A percentile compares a stretch with the other conserved stretches of the same genome.
These are phyloP conservation scores for Hypoxylon subgilvum DNA, from an alignment of 495 filamentous ascomycete genomes.

Conservation along the genomic window DNA sequence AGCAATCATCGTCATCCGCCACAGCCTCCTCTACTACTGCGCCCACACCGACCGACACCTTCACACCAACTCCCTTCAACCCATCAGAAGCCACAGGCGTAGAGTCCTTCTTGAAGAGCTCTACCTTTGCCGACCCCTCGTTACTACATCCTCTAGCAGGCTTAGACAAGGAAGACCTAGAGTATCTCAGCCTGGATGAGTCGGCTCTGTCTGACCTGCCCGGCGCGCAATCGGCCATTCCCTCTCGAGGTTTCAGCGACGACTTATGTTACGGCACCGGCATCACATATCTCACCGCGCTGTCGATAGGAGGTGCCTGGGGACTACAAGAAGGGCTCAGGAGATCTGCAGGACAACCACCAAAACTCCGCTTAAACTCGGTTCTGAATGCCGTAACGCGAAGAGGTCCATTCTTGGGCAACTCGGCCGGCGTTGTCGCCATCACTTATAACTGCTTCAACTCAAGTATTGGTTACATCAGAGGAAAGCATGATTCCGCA, in stretches of 20 bases:
- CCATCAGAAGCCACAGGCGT: slow-evolving; percentile 75
- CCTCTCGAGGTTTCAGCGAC: slow-evolving; percentile 95
- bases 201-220: slow-evolving; percentile 86
- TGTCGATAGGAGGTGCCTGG: slow-evolving; percentile 89
- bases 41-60: slow-evolving; percentile 52
- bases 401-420: slow-evolving; percentile 94
- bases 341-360: slow-evolving; percentile 74
- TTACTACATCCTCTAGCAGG: slow-evolving; percentile 92
- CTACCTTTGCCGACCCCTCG: slow-evolving; percentile 79
- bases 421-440: slow-evolving; percentile 91
- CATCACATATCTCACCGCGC: slow-evolving; percentile 83
- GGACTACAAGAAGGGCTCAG: slow-evolving; percentile 85
- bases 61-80: slow-evolving; percentile 68
- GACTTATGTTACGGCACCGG: slow-evolving; percentile 98
- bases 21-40: slow-evolving; percentile 37
- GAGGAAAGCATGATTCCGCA: slow-evolving; percentile 88
- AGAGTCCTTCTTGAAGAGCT: slow-evolving; percentile 75
- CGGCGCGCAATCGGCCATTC: slow-evolving; percentile 81
- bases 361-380: slow-evolving; percentile 88
- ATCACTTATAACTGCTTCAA: slow-evolving; percentile 95
- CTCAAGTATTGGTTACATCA: slow-evolving; percentile 80
- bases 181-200: slow-evolving; percentile 94
- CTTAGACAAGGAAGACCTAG: slow-evolving; percentile 86
- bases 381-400: slow-evolving; percentile 92
- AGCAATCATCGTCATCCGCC: slow-evolving; percentile 39